Evolutionary conservation across 345 rosid genomes (phyloP).

Genomic region (Eucalyptus marginata): DNA sequence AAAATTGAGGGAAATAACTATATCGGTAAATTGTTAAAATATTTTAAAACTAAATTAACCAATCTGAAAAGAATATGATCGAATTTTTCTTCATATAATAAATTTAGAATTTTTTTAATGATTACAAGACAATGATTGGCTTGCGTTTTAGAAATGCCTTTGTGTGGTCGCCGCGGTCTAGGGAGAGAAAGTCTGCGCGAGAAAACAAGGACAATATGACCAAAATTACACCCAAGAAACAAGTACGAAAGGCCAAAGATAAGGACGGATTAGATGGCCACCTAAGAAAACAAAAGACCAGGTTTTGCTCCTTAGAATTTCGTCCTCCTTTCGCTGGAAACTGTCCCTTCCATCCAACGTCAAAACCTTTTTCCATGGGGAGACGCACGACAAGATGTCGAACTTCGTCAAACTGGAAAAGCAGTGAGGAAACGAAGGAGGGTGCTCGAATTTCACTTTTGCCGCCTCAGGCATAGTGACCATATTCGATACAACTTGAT

Average conservation of each 20-base stretch:
- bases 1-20: too few species aligned
- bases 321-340: background rate
- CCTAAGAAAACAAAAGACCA: background rate
- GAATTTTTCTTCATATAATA: too few species aligned
- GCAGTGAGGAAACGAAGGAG: too few species aligned
- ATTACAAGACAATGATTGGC: background rate
- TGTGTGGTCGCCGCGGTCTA: too few species aligned
- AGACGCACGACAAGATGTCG: background rate
- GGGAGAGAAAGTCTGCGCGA: background rate
- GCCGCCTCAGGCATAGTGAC: background rate
- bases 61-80: background rate
- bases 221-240: background rate
- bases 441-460: too few species aligned
- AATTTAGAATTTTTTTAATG: too few species aligned
- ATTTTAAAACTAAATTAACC: too few species aligned
- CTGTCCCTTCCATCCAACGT: background rate
- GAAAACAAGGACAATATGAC: background rate
- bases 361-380: background rate
- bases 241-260: background rate
- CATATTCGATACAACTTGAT: background rate
- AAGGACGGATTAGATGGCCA: background rate
- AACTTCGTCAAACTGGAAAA: background rate
- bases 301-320: background rate
- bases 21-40: fast-evolving
- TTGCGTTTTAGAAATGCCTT: background rate